phyloP scores from a whole-genome alignment of 352 stramenopile species.

The Globisporangium cederbergense region DNA sequence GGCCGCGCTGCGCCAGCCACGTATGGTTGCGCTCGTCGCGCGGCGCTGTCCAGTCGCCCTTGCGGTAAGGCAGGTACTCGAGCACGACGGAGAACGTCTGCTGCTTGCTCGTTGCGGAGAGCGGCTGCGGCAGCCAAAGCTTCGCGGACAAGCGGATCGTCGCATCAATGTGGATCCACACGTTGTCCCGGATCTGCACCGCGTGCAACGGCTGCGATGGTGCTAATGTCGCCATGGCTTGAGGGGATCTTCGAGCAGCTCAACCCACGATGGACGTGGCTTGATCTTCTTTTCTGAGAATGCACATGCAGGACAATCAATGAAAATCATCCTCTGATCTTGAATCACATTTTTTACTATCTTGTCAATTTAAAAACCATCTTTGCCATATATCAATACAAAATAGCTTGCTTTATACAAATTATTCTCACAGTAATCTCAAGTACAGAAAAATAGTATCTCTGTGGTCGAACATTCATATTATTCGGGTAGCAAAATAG shows the following conservation, averaged over 20 bases:
- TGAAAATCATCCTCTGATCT: slow-evolving; percentile 1
- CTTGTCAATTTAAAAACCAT: background rate
- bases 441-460: background rate
- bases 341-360: background rate
- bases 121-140: slow-evolving; percentile 32
- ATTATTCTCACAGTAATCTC: background rate
- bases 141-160: slow-evolving; percentile 28
- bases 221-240: background rate
- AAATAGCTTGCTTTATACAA: background rate
- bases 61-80: slow-evolving; percentile 56
- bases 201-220: slow-evolving; percentile 3
- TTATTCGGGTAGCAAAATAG: background rate
- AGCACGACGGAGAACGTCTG: slow-evolving; percentile 35
- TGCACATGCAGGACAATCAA: background rate
- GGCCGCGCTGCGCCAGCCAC: slow-evolving; percentile 41
- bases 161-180: slow-evolving; percentile 33
- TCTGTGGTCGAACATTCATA: background rate
- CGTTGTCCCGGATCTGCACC: slow-evolving; percentile 33
- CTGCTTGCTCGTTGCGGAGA: background rate
- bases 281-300: background rate
- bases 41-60: slow-evolving; percentile 43
- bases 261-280: background rate
- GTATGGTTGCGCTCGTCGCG: slow-evolving; percentile 40
- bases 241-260: background rate
- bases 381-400: background rate